phyloP scores from a whole-genome alignment of 2,329 filamentous ascomycete genomes.

The Sphaerostilbella broomeana region DNA sequence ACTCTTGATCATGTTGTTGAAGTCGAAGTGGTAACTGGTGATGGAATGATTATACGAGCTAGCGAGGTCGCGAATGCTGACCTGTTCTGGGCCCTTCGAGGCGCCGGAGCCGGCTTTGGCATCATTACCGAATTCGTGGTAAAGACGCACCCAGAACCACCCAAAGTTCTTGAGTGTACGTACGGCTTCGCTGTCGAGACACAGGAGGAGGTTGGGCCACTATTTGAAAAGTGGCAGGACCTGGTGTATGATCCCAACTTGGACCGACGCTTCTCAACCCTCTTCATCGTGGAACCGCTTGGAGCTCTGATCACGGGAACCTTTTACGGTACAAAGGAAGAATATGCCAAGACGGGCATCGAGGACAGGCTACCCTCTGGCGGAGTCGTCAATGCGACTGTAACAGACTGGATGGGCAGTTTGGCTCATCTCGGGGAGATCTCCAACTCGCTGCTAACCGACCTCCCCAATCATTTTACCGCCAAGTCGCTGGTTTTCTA shows the following conservation, averaged over 20 bases:
- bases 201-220: constrained; percentile 38
- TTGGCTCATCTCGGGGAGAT: constrained; percentile 46
- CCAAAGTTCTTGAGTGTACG: constrained; percentile 49
- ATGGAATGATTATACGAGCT: constrained; percentile 44
- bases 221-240: constrained; percentile 53
- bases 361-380: constrained; percentile 38
- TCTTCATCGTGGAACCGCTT: constrained; percentile 47
- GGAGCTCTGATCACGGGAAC: constrained; percentile 52
- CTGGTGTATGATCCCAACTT: constrained; percentile 47
- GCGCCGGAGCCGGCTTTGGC: constrained; percentile 50
- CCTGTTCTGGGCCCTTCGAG: constrained; percentile 51
- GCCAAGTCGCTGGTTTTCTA: constrained; percentile 51
- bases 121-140: constrained; percentile 51
- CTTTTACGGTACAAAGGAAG: constrained; percentile 52
- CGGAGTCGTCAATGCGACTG: constrained; percentile 35
- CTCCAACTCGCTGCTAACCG: constrained; percentile 39
- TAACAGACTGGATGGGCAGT: constrained; percentile 57
- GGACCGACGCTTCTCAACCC: constrained; percentile 50
- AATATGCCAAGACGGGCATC: constrained; percentile 48
- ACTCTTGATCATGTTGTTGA: constrained; percentile 49
- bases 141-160: constrained; percentile 49
- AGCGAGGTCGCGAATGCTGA: constrained; percentile 43
- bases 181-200: constrained; percentile 46
- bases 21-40: constrained; percentile 49
- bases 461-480: constrained; percentile 45